Evolutionary conservation across 352 stramenopile species (phyloP).

Genomic region (Globisporangium takayamanum): DNA sequence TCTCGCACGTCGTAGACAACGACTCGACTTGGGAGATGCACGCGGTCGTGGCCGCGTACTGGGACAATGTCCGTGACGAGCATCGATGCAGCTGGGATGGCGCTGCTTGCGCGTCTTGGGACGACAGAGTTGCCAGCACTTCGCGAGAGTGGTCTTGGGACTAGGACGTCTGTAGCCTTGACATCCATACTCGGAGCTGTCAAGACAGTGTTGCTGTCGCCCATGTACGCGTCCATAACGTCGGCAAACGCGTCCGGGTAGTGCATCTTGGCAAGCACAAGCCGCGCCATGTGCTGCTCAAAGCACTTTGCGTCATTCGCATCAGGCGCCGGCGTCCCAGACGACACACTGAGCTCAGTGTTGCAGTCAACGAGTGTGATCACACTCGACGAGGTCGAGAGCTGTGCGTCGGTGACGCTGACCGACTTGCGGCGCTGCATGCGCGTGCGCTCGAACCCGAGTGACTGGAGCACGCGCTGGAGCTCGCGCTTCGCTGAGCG

Average conservation of each 20-base stretch:
- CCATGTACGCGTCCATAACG: slow-evolving; percentile 13
- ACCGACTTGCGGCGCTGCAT: slow-evolving; percentile 7
- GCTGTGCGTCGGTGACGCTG: not conserved
- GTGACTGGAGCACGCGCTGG: slow-evolving; percentile 10
- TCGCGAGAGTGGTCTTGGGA: too few relatives aligned
- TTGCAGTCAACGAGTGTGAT: slow-evolving; percentile 1
- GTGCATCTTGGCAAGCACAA: slow-evolving; percentile 34
- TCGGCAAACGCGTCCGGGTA: slow-evolving; percentile 25
- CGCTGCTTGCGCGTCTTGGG: too few relatives aligned
- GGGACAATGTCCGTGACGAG: slow-evolving; percentile 6
- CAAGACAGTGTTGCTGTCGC: not conserved
- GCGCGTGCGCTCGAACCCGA: slow-evolving; percentile 9
- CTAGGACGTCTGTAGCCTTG: not conserved
- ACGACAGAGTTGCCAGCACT: too few relatives aligned
- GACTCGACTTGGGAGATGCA: slow-evolving; percentile 8
- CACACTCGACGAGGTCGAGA: not conserved
- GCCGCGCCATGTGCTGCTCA: slow-evolving; percentile 12
- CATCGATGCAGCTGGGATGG: not conserved
- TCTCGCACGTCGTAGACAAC: slow-evolving; percentile 8
- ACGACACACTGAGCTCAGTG: slow-evolving; percentile 2
- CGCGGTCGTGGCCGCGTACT: not conserved
- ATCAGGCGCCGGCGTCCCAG: not conserved
- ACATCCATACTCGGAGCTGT: too few relatives aligned
- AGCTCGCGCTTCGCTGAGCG: slow-evolving; percentile 17
- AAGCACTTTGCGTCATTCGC: slow-evolving; percentile 1